These are phyloP conservation scores for Lactarius deliciosus DNA, from an alignment of 768 basidiomycete genomes.

Conservation along the genomic window DNA sequence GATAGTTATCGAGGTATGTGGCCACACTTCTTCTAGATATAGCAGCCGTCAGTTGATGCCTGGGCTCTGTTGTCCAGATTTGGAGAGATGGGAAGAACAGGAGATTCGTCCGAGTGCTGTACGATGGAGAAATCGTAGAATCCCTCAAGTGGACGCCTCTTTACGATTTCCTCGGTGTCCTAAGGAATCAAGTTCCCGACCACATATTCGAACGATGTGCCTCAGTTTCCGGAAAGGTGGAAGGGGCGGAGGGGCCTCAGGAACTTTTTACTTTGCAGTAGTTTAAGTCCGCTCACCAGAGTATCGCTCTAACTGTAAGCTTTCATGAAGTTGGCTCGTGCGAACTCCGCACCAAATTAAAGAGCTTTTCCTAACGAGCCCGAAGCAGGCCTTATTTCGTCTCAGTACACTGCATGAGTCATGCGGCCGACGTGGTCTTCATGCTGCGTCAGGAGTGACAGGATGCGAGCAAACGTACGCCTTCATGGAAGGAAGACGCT, in stretches of 20 bases:
- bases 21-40: not conserved
- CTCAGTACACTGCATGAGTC: not conserved
- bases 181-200: slow-evolving; percentile 39
- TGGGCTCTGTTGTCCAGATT: slow-evolving; percentile 34
- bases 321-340: not conserved
- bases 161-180: slow-evolving; percentile 36
- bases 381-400: not conserved
- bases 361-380: not conserved
- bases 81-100: slow-evolving; percentile 35
- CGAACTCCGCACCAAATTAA: not conserved
- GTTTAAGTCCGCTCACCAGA: not conserved
- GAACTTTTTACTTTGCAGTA: slow-evolving; percentile 2
- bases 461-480: no score
- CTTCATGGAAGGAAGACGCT: no score
- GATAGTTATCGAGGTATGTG: slow-evolving; percentile 39
- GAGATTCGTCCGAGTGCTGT: slow-evolving; percentile 43
- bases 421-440: no score
- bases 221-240: not conserved
- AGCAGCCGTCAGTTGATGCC: not conserved
- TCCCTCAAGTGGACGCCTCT: slow-evolving; percentile 40
- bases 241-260: no score
- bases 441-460: not conserved
- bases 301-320: no score
- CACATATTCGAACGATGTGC: slow-evolving; percentile 35
- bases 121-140: slow-evolving; percentile 43